phyloP scores from a whole-genome alignment of 2,329 filamentous ascomycete species.

The Penicillium expansum region DNA sequence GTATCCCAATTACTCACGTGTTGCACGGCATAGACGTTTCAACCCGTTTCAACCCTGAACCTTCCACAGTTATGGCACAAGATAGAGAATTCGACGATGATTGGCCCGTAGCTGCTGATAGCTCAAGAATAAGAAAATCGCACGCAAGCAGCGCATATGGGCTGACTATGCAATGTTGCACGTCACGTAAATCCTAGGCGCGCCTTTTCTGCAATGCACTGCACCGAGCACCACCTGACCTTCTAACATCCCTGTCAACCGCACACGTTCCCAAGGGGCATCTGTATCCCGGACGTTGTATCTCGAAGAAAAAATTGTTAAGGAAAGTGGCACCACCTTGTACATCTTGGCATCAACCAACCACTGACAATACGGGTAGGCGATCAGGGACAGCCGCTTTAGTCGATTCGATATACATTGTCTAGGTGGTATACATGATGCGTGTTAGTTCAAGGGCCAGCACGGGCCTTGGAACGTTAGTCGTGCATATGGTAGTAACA shows the following conservation, averaged over 20 bases:
- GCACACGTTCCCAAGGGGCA: conserved; percentile 13
- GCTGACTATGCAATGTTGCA: conserved; percentile 18
- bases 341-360: not conserved
- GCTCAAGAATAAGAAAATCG: conserved; percentile 4
- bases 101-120: conserved; percentile 1
- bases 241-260: conserved; percentile 11
- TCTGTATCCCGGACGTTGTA: conserved; percentile 1
- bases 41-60: conserved; percentile 1
- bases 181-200: conserved; percentile 12
- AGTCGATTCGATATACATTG: not conserved
- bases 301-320: not conserved
- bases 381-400: conserved; percentile 12
- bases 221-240: conserved; percentile 25
- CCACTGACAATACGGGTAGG: not conserved
- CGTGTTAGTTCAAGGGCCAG: not conserved
- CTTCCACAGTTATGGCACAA: not conserved
- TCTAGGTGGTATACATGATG: not conserved
- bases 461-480: not conserved
- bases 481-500: not conserved
- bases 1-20: not conserved
- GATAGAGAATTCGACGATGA: not conserved
- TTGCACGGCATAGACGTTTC: conserved; percentile 1
- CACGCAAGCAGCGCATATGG: conserved; percentile 7
- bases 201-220: conserved; percentile 13
- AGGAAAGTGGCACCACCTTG: conserved; percentile 5